Percentiles rank a stretch among this genome's conserved stretches.
Evolutionary conservation across 2,329 filamentous ascomycete genomes (phyloP).

Genomic region (Aureobasidium sp.): DNA sequence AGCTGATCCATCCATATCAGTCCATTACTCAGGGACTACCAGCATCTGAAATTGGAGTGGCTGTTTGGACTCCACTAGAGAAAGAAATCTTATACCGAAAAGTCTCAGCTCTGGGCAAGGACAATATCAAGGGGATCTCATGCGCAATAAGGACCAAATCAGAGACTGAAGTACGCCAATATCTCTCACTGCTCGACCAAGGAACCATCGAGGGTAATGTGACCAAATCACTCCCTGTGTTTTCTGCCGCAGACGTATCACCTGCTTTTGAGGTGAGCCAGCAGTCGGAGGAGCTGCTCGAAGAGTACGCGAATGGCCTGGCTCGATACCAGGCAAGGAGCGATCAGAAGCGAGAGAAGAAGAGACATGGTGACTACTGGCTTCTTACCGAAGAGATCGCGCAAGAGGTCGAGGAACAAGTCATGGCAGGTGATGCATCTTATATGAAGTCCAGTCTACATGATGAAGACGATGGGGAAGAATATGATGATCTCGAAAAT

Average conservation of each 20-base stretch:
- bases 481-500: neutral
- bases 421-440: neutral
- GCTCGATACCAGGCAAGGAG: conserved; percentile 56
- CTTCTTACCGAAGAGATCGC: conserved; percentile 46
- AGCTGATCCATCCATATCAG: conserved; percentile 24
- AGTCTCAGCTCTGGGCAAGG: conserved; percentile 56
- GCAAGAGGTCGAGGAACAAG: conserved; percentile 25
- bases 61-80: conserved; percentile 63
- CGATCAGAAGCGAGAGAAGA: conserved; percentile 54
- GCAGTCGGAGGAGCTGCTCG: conserved; percentile 58
- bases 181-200: conserved; percentile 56
- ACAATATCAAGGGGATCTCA: conserved; percentile 57
- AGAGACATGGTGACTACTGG: conserved; percentile 59
- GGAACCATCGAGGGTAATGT: conserved; percentile 35
- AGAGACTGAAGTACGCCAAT: conserved; percentile 64
- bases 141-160: conserved; percentile 62
- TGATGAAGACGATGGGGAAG: neutral
- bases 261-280: conserved; percentile 65
- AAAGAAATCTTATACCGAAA: conserved; percentile 64
- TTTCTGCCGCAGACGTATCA: conserved; percentile 51
- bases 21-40: conserved; percentile 21
- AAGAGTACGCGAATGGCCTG: conserved; percentile 60
- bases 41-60: conserved; percentile 58
- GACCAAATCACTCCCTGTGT: conserved; percentile 31
- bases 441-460: neutral